These are phyloP conservation scores for Borovskyia barvae DNA, from an alignment of 208 protist species.

Conservation along the genomic window DNA sequence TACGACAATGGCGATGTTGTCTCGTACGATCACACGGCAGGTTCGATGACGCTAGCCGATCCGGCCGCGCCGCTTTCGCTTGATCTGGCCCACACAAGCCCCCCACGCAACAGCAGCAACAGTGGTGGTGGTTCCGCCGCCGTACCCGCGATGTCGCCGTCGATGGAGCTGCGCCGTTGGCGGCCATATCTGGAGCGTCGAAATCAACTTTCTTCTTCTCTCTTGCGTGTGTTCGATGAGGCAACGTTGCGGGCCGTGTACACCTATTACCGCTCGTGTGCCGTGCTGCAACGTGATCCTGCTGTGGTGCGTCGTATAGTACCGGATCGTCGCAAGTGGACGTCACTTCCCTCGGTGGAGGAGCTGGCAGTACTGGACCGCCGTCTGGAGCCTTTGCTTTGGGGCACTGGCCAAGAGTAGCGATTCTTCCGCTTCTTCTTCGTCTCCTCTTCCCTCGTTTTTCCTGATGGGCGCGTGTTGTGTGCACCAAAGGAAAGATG, in stretches of 20 bases:
- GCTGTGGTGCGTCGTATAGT: conserved; percentile 54
- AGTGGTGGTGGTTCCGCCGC: not conserved
- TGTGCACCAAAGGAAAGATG: too few species aligned
- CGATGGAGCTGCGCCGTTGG: conserved; percentile 3
- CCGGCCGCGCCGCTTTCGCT: conserved; percentile 15
- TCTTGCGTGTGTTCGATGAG: conserved; percentile 27
- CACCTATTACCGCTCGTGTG: conserved; percentile 56
- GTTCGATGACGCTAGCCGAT: conserved; percentile 1
- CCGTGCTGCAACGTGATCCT: conserved; percentile 55
- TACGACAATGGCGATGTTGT: too few species aligned
- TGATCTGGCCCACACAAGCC: too few species aligned
- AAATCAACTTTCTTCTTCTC: conserved; percentile 19
- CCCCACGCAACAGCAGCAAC: too few species aligned
- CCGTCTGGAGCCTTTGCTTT: conserved; percentile 37
- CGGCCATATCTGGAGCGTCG: conserved; percentile 39
- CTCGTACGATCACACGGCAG: not conserved
- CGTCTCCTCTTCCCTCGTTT: not conserved
- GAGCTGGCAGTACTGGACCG: conserved; percentile 76
- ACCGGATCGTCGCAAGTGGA: conserved; percentile 62
- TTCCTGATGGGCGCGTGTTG: not conserved
- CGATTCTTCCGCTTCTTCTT: conserved; percentile 12
- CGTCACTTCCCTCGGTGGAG: conserved; percentile 65
- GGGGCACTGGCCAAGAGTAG: too few species aligned
- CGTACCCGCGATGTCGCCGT: not conserved
- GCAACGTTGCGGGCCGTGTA: conserved; percentile 51